A percentile compares a stretch with the other conserved stretches of the same genome.
These are phyloP conservation scores for Ophiocytium majus DNA, from an alignment of 352 stramenopile genomes.

Conservation along the genomic window DNA sequence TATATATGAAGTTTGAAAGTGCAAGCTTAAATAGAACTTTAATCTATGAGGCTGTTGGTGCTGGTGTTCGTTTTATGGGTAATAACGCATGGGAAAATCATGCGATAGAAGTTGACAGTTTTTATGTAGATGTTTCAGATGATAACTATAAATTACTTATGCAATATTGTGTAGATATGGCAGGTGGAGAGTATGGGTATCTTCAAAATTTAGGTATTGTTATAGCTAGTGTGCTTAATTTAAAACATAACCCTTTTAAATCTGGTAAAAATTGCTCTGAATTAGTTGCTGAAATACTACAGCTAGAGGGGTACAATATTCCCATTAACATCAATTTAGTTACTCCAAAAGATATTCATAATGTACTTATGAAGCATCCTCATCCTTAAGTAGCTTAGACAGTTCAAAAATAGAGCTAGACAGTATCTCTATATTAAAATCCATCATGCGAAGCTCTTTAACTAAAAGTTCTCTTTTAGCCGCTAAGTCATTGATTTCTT, in stretches of 20 bases:
- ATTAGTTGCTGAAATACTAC: background rate
- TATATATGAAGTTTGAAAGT: background rate
- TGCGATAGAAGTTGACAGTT: background rate
- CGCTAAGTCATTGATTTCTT: no score
- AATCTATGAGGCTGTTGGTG: conserved; percentile 4
- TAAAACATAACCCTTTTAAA: conserved; percentile 14
- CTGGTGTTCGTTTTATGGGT: conserved; percentile 1
- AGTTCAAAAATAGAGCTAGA: no score
- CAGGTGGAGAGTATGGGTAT: background rate
- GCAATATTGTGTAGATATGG: background rate
- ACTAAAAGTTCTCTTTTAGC: no score
- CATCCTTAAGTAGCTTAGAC: no score
- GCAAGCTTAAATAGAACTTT: background rate
- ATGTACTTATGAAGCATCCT: no score
- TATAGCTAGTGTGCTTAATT: background rate
- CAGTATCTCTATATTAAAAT: no score
- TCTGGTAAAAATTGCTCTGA: background rate
- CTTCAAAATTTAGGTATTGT: background rate
- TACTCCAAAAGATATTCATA: conserved; percentile 15
- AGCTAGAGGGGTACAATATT: background rate
- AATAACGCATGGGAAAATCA: conserved; percentile 3
- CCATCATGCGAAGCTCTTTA: no score
- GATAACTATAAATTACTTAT: background rate
- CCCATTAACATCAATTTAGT: background rate
- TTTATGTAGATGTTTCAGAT: background rate